These are phyloP conservation scores for Exidia glandulosa DNA, from an alignment of 768 basidiomycete genomes.

Conservation along the genomic window DNA sequence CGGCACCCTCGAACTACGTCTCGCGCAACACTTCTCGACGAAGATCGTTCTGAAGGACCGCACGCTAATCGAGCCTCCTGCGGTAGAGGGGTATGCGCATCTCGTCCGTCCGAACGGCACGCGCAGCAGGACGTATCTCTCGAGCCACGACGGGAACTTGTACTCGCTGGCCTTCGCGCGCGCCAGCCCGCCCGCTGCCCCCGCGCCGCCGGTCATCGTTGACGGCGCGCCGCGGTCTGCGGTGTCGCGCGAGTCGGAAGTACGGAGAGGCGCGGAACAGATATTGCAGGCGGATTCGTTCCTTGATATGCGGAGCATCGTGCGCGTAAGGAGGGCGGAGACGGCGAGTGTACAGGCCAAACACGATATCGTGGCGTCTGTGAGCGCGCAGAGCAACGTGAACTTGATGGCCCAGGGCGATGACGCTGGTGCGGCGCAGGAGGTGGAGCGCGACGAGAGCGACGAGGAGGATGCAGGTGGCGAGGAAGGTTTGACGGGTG, in stretches of 20 bases:
- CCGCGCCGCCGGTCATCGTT: slow-evolving; percentile 33
- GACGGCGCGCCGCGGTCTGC: slow-evolving; percentile 5
- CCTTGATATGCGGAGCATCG: slow-evolving; percentile 61
- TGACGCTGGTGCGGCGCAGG: slow-evolving; percentile 21
- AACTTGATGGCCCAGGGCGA: slow-evolving; percentile 20
- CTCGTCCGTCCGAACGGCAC: slow-evolving; percentile 47
- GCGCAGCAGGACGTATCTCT: slow-evolving; percentile 52
- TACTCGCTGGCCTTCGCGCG: slow-evolving; percentile 43
- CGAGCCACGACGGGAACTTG: slow-evolving; percentile 61
- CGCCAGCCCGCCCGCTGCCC: slow-evolving; percentile 62
- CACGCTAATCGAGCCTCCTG: slow-evolving; percentile 60
- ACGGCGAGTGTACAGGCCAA: not conserved
- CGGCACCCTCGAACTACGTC: slow-evolving; percentile 61
- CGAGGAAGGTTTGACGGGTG: slow-evolving; percentile 33
- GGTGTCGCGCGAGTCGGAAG: slow-evolving; percentile 38
- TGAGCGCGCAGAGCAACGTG: slow-evolving; percentile 22
- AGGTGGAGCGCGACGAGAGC: slow-evolving; percentile 26
- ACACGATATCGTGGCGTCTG: not conserved
- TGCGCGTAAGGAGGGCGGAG: slow-evolving; percentile 49
- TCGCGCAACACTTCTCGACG: slow-evolving; percentile 56
- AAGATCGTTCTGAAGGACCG: slow-evolving; percentile 29
- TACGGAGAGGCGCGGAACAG: slow-evolving; percentile 51
- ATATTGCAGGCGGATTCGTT: slow-evolving; percentile 55
- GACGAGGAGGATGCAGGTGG: slow-evolving; percentile 63
- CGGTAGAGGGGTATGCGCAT: slow-evolving; percentile 79